A percentile compares a stretch with the other conserved stretches of the same genome.
phyloP scores from a whole-genome alignment of 345 rosid species.

The Microcos paniculata region DNA sequence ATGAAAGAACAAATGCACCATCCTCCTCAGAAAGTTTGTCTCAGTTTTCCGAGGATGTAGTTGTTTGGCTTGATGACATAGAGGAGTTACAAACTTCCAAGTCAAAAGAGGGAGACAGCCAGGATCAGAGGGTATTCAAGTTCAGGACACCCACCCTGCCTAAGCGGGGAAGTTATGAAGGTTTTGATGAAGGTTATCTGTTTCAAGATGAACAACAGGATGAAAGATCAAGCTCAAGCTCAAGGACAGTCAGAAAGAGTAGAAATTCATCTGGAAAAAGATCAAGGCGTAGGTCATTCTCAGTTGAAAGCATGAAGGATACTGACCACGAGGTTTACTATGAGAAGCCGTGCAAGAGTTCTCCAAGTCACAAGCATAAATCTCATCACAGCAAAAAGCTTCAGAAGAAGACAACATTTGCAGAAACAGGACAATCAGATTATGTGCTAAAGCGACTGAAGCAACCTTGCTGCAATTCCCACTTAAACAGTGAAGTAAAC shows the following conservation, averaged over 20 bases:
- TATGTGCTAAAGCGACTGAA: conserved; percentile 7
- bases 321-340: conserved; percentile 36
- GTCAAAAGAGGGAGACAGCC: conserved; percentile 29
- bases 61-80: conserved; percentile 52
- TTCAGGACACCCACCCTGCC: conserved; percentile 35
- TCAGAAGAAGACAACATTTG: conserved; percentile 15
- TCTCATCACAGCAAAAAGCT: conserved; percentile 16
- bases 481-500: no score
- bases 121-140: conserved; percentile 60
- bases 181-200: conserved; percentile 4
- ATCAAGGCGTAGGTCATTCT: conserved; percentile 35
- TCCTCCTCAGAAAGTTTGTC: conserved; percentile 45
- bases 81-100: conserved; percentile 45
- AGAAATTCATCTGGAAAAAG: conserved; percentile 22
- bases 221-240: conserved; percentile 28
- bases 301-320: conserved; percentile 35
- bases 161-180: neutral
- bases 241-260: conserved; percentile 19
- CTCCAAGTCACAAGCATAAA: conserved; percentile 25
- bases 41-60: conserved; percentile 29
- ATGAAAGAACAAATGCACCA: conserved; percentile 18
- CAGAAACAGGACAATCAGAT: conserved; percentile 5
- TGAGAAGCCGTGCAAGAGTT: conserved; percentile 24
- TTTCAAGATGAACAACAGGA: conserved; percentile 22
- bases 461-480: conserved; percentile 9